phyloP scores from a whole-genome alignment of 2,329 filamentous ascomycete genomes.

The Amphichorda felina region DNA sequence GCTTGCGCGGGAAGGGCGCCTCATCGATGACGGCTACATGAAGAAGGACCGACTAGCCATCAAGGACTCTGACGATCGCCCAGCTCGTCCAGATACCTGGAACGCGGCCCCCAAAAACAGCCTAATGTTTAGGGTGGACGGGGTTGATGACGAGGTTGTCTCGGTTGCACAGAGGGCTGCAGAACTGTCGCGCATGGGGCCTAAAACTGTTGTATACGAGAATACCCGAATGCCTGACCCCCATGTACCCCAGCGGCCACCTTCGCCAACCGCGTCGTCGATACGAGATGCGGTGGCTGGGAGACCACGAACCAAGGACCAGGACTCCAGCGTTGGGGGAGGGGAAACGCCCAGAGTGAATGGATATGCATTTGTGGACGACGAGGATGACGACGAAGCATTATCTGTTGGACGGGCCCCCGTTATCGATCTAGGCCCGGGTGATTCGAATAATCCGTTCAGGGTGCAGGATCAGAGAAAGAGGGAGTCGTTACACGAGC shows the following conservation, averaged over 20 bases:
- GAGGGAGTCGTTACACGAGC: slow-evolving; percentile 71
- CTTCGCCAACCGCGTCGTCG: slow-evolving; percentile 75
- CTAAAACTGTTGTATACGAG: slow-evolving; percentile 66
- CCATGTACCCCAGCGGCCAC: slow-evolving; percentile 33
- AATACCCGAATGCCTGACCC: slow-evolving; percentile 67
- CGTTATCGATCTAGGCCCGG: slow-evolving; percentile 45
- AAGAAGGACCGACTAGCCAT: slow-evolving; percentile 49
- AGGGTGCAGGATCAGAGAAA: slow-evolving; percentile 61
- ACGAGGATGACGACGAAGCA: slow-evolving; percentile 46
- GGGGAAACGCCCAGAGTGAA: slow-evolving; percentile 85
- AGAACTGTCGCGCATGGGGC: slow-evolving; percentile 57
- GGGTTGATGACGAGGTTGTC: slow-evolving; percentile 43
- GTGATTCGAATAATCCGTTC: slow-evolving; percentile 66
- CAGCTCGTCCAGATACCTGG: slow-evolving; percentile 69
- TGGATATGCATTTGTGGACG: slow-evolving; percentile 89
- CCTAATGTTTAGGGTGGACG: slow-evolving; percentile 75
- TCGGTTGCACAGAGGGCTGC: slow-evolving; percentile 61
- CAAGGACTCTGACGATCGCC: slow-evolving; percentile 55
- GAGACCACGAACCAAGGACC: slow-evolving; percentile 47
- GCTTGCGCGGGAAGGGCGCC: slow-evolving; percentile 29
- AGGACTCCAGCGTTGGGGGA: slow-evolving; percentile 41
- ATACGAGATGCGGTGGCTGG: slow-evolving; percentile 77
- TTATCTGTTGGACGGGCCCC: slow-evolving; percentile 14
- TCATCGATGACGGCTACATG: slow-evolving; percentile 42
- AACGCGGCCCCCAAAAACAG: slow-evolving; percentile 63